Percentiles rank a stretch among this genome's conserved stretches.
Conservation (phyloP, 2,329 filamentous ascomycete species). For the Fusarium tuaranense region DNA sequence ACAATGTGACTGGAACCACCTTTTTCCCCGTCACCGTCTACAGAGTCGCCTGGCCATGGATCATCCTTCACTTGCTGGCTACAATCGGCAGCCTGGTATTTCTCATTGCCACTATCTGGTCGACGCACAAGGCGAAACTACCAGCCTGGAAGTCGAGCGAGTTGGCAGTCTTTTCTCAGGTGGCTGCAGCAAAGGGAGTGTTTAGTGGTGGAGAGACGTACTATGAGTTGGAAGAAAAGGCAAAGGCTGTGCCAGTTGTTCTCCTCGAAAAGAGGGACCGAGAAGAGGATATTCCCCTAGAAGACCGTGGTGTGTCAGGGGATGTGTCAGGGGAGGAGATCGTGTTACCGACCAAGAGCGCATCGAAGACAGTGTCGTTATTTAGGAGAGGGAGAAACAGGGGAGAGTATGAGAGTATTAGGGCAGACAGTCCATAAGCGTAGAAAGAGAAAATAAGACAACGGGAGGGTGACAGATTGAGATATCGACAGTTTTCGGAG, state of each 20-base stretch:
- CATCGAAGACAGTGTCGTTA: background rate
- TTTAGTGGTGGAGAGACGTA: background rate
- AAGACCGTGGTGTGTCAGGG: background rate
- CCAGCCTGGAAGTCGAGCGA: slow-evolving; percentile 2
- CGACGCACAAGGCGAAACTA: background rate
- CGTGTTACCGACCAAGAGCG: background rate
- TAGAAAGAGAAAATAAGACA: background rate
- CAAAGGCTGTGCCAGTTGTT: background rate
- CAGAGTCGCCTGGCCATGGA: background rate
- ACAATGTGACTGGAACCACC: background rate
- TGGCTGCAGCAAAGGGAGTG: background rate
- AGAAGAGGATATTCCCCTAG: background rate
- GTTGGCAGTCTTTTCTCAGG: background rate
- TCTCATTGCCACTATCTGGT: background rate
- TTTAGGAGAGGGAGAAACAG: background rate
- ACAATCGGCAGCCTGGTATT: background rate
- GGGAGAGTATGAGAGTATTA: background rate
- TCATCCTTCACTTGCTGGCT: background rate
- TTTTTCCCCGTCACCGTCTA: background rate
- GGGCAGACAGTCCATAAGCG: background rate
- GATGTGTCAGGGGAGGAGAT: background rate
- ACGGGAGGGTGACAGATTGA: background rate
- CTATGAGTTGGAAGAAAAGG: background rate
- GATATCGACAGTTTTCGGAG: background rate
- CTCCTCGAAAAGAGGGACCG: background rate